These are phyloP conservation scores for Fusarium abutilonis DNA, from an alignment of 2,329 filamentous ascomycete species.

Conservation along the genomic window DNA sequence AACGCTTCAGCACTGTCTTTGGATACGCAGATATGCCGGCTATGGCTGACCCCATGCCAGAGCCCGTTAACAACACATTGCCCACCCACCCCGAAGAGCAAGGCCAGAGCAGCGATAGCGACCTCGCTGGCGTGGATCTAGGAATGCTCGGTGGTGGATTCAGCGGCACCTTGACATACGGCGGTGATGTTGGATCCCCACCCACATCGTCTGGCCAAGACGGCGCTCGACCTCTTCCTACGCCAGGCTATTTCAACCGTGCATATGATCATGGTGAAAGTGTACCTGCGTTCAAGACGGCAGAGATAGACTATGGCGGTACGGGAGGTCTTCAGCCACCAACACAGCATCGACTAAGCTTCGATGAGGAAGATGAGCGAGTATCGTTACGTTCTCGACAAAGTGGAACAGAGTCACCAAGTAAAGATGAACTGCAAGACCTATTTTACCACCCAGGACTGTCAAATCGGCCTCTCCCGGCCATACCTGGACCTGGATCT, in stretches of 20 bases:
- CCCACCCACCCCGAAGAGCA: slow-evolving; percentile 62
- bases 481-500: slow-evolving; percentile 68
- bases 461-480: slow-evolving; percentile 70
- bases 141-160: slow-evolving; percentile 79
- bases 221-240: slow-evolving; percentile 60
- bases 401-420: slow-evolving; percentile 72
- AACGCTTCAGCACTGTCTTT: slow-evolving; percentile 54
- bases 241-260: slow-evolving; percentile 51
- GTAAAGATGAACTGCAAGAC: slow-evolving; percentile 81
- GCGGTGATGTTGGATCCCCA: slow-evolving; percentile 57
- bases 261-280: slow-evolving; percentile 45
- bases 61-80: slow-evolving; percentile 49
- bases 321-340: slow-evolving; percentile 90
- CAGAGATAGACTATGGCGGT: slow-evolving; percentile 84
- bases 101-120: slow-evolving; percentile 71
- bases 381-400: slow-evolving; percentile 65
- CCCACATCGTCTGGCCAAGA: slow-evolving; percentile 55
- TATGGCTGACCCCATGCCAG: slow-evolving; percentile 39
- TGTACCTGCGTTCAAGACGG: slow-evolving; percentile 62
- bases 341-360: slow-evolving; percentile 78
- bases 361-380: slow-evolving; percentile 90
- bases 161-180: slow-evolving; percentile 62
- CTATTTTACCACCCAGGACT: slow-evolving; percentile 94
- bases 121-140: slow-evolving; percentile 76
- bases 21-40: slow-evolving; percentile 48